Base-by-base conservation (phyloP, 2,329 filamentous ascomycete genomes). In the Geosmithia flava region DNA sequence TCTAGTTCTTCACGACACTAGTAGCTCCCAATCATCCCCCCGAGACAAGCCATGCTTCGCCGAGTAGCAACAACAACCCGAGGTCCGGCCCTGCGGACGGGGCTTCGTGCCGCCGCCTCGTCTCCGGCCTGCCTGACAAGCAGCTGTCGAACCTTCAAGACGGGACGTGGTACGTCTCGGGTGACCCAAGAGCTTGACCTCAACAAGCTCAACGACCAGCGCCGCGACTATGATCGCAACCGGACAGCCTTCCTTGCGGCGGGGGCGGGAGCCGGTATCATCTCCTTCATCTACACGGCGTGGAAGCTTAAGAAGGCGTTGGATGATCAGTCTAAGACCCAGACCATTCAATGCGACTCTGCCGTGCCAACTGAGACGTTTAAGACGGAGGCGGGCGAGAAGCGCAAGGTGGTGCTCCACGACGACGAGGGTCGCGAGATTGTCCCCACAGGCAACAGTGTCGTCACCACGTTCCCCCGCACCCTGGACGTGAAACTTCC, bases 381-480 rank as follows among this genome's bases (percentile, higher is more conserved):
- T 57, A 69, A 65, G 51, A 69, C 65, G 13, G 68, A 75, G 52
- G 68, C 66, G 17, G 72, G 72, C 37, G 68, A 68, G 51, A 69
- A 69, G 60, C 70, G 75, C 56, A 79, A 78, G 60, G 67, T 78
- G 1, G 74, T 85, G 15, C 63, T 84, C 1, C 81, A 81, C 50
- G 80, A 83, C 52, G 75, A 78, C n/a, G 73, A 85, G 15, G 83
- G 83, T 42, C 72, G 76, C 44, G 85, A 93, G 59, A 71, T 93
- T 42, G 82, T 95, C 0, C 76, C 84, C 16, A 95, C 89, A 0
- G 88, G 88, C 15, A 89, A 90, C 55, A 81, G 74, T 54, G 83
- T 81, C n/a, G 78, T 95, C 3, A 83, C 87, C 1, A 74, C 77
- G 47, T 94, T 95, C 61, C 90, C 90, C 2, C 77, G 82, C 49